Percentiles rank a stretch among this genome's conserved stretches.
phyloP scores from a whole-genome alignment of 139 green algal species.

The Astrephomene gubernaculifera region DNA sequence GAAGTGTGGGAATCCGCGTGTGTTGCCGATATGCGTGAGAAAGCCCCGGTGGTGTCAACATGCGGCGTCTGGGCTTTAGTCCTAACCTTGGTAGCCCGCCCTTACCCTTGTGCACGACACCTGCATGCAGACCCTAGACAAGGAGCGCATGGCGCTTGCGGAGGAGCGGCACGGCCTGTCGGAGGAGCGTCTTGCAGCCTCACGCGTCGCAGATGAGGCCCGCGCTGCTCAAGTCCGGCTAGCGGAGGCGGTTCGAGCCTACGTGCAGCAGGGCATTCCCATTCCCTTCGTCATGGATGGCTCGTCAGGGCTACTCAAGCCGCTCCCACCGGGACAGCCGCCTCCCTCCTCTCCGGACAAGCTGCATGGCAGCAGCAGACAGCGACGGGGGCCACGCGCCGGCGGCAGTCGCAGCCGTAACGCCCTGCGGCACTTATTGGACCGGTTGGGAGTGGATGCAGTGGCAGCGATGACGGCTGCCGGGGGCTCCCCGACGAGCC shows the following conservation, averaged over 20 bases:
- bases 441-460: slow-evolving; percentile 50
- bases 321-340: background rate
- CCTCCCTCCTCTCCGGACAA: background rate
- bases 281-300: slow-evolving; percentile 57
- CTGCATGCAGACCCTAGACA: slow-evolving; percentile 52
- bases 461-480: background rate
- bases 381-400: background rate
- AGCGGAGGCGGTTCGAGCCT: slow-evolving; percentile 47
- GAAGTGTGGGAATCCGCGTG: no score
- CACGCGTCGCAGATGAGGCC: slow-evolving; percentile 32
- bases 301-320: slow-evolving; percentile 12
- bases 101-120: no score
- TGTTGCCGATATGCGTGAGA: no score
- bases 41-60: no score
- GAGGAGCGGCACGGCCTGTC: slow-evolving; percentile 52
- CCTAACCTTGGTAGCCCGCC: no score
- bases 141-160: slow-evolving; percentile 49
- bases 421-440: slow-evolving; percentile 48
- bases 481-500: background rate
- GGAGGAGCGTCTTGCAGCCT: slow-evolving; percentile 50
- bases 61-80: no score
- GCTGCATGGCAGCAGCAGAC: slow-evolving; percentile 18
- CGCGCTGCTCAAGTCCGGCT: slow-evolving; percentile 47
- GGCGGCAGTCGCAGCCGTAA: slow-evolving; percentile 42
- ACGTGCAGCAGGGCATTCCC: slow-evolving; percentile 55